Base-by-base conservation (phyloP, 352 stramenopile genomes). In the Pythium graminicola region DNA sequence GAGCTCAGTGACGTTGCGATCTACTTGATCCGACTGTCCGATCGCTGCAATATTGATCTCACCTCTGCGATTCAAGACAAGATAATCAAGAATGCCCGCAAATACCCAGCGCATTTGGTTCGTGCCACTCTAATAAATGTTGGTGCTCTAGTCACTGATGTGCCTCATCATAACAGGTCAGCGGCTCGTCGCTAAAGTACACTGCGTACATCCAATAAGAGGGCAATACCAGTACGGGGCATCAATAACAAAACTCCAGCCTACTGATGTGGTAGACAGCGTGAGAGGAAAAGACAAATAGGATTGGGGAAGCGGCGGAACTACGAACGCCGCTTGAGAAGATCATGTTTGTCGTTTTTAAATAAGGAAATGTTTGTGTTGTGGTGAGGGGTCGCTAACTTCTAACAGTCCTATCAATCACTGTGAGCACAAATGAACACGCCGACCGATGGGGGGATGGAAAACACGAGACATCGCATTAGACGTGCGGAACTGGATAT, bases 1-100 rank as follows among this genome's bases (percentile, higher is more conserved):
- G 95, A 99, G 73, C 76, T 99, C 29, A 96, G 93, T 20, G 95
- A 99, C 70, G 93, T 98, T 46, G 63, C 95, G 17, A 97, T 98
- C 60, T 99, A 99, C 62, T 69, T 97, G 13, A 73, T 98, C 13
- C 84, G 89, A n/a, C 78, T 98, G 23, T 86, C 91, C 27, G 76
- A 96, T 62, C 76, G 78, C 38, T 96, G 90, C 55, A 75, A 89
- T 28, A 72, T 98, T 27, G 81, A 98, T 72, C 64, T 98, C 16
- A 57, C 82, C 20, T 61, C 73, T 11, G 86, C 81, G 43, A 81
- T 97, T 35, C 76, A 92, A 27, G 83, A 95, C 59, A 98, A 98
- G 67, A 89, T 98, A 42, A 65, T 80, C 51, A 90, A 91, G 66
- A 96, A 95, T 40, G 74, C 70, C 6, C 81, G 62, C 40, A 96